Evolutionary conservation across 495 filamentous ascomycete species (phyloP).

Genomic region (Talaromyces trachyspermus): DNA sequence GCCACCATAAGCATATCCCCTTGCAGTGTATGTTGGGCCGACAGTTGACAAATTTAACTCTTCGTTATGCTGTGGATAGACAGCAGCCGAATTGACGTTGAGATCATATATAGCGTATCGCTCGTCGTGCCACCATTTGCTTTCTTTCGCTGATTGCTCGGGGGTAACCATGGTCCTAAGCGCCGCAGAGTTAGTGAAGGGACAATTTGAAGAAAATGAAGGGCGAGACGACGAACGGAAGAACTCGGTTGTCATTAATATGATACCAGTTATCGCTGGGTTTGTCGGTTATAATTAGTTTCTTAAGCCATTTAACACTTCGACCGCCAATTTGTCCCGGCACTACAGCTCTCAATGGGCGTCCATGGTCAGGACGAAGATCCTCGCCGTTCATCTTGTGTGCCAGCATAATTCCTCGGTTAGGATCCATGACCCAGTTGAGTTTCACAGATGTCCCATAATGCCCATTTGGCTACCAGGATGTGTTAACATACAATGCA

Average conservation of each 20-base stretch:
- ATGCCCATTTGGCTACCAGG: constrained; percentile 70
- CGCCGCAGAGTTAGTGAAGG: constrained; percentile 6
- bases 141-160: constrained; percentile 68
- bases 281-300: constrained; percentile 64
- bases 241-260: constrained; percentile 86
- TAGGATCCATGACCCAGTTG: constrained; percentile 80
- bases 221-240: constrained; percentile 48
- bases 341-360: constrained; percentile 76
- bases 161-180: constrained; percentile 68
- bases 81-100: constrained; percentile 78
- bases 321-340: constrained; percentile 91
- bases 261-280: constrained; percentile 97
- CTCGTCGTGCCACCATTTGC: constrained; percentile 82
- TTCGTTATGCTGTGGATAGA: constrained; percentile 78
- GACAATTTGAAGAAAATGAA: not conserved
- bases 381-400: constrained; percentile 89
- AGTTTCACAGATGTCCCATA: constrained; percentile 89
- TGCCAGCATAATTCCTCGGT: constrained; percentile 81
- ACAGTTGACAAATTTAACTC: constrained; percentile 44
- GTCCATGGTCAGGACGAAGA: constrained; percentile 81
- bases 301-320: constrained; percentile 94
- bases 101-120: constrained; percentile 93
- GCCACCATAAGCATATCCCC: constrained; percentile 85
- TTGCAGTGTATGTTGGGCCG: constrained; percentile 52
- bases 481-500: constrained; percentile 1